Percentiles rank a stretch among this genome's conserved stretches.
These are phyloP conservation scores for Globisporangium alternatum DNA, from an alignment of 352 stramenopile genomes.

Conservation along the genomic window DNA sequence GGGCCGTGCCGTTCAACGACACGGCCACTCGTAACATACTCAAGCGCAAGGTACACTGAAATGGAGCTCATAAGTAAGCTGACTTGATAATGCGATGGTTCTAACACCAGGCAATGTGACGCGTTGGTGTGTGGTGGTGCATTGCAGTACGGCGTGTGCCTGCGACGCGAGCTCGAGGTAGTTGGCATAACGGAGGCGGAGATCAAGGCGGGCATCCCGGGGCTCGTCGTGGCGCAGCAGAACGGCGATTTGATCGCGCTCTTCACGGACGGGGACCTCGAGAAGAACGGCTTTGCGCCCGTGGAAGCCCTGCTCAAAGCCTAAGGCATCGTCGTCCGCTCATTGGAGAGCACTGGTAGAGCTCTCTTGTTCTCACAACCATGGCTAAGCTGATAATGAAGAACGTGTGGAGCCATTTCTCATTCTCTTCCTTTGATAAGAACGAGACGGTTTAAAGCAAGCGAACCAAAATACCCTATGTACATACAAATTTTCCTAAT, in stretches of 20 bases:
- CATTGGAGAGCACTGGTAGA: too few species aligned
- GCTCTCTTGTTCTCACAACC: neutral
- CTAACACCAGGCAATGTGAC: neutral
- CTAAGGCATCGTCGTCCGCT: neutral
- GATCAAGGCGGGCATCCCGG: conserved; percentile 25
- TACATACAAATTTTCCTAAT: neutral
- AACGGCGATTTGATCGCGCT: conserved; percentile 20
- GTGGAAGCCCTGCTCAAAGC: conserved; percentile 13
- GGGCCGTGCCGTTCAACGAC: conserved; percentile 62
- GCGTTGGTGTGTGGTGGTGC: neutral
- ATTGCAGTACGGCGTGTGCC: conserved; percentile 65
- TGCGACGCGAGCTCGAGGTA: conserved; percentile 50
- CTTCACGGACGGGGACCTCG: conserved; percentile 17
- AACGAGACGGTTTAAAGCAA: neutral
- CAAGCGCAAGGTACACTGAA: conserved; percentile 57
- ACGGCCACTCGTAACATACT: conserved; percentile 52
- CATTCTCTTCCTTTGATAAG: neutral
- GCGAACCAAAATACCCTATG: too few species aligned
- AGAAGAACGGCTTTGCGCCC: conserved; percentile 5
- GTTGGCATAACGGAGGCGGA: conserved; percentile 24
- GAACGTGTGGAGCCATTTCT: neutral
- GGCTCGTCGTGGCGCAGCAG: conserved; percentile 18
- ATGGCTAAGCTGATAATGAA: neutral
- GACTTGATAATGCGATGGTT: neutral
- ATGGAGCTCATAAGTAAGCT: neutral